Evolutionary conservation across 768 basidiomycete genomes (phyloP).

Genomic region (Cyathus striatus): DNA sequence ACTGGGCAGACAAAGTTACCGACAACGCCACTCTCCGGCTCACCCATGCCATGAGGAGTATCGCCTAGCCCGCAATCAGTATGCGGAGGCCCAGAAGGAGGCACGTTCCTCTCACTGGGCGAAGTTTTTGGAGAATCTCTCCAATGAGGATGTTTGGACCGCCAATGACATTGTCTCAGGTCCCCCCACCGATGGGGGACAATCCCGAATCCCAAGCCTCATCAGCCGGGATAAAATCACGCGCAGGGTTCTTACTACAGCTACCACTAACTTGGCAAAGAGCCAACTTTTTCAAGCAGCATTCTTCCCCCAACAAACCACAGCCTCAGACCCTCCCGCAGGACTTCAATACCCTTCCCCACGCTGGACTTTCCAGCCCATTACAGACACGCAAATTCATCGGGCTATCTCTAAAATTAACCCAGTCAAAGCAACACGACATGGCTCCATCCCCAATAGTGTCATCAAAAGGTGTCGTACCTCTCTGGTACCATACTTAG

Average conservation of each 20-base stretch:
- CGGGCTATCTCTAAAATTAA: constrained; percentile 16
- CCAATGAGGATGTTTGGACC: constrained; percentile 9
- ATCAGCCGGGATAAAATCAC: neutral
- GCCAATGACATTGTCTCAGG: constrained; percentile 11
- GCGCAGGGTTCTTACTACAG: neutral
- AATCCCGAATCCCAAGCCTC: constrained; percentile 16
- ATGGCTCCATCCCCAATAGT: constrained; percentile 17
- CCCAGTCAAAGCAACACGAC: constrained; percentile 24
- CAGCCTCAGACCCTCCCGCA: constrained; percentile 7
- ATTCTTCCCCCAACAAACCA: constrained; percentile 16
- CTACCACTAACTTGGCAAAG: constrained; percentile 11
- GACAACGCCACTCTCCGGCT: too few species aligned
- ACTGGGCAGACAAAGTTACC: neutral
- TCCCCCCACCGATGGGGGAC: constrained; percentile 13
- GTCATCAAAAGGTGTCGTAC: constrained; percentile 16
- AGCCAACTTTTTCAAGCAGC: constrained; percentile 4
- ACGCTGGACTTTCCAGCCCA: constrained; percentile 2
- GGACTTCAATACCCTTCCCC: constrained; percentile 11
- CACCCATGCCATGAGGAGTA: neutral
- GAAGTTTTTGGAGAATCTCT: constrained; percentile 16
- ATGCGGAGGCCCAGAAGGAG: constrained; percentile 8
- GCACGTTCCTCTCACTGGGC: constrained; percentile 18
- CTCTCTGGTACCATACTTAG: constrained; percentile 18
- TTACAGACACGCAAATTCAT: constrained; percentile 19
- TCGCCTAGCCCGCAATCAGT: constrained; percentile 7